phyloP scores from a whole-genome alignment of 441 rosid species.

The Melastoma candidum region DNA sequence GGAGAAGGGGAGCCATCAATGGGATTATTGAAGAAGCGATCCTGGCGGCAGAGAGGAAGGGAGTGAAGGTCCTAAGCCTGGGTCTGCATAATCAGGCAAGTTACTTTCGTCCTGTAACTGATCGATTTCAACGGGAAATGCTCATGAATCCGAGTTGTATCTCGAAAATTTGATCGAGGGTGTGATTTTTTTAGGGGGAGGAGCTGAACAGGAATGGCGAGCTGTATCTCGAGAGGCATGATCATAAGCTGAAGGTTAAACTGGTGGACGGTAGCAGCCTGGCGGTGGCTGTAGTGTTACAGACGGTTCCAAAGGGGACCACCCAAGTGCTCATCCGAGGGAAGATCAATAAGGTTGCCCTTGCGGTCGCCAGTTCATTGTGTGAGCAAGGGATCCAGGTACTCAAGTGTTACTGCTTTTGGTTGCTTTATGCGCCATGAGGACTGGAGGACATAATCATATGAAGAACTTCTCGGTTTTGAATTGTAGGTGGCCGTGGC shows the following conservation, averaged over 20 bases:
- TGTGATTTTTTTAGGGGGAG: slow-evolving; percentile 24
- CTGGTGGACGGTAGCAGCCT: slow-evolving; percentile 68
- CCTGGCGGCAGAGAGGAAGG: slow-evolving; percentile 49
- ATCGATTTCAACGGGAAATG: too few relatives aligned
- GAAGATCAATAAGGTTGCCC: slow-evolving; percentile 36
- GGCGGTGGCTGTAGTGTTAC: slow-evolving; percentile 43
- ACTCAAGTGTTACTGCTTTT: background rate
- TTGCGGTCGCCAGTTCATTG: slow-evolving; percentile 30
- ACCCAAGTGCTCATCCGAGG: slow-evolving; percentile 38
- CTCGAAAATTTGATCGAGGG: too few relatives aligned
- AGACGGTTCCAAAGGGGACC: slow-evolving; percentile 53
- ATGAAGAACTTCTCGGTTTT: too few relatives aligned
- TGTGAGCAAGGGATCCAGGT: slow-evolving; percentile 46
- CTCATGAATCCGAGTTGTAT: too few relatives aligned
- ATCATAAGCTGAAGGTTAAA: slow-evolving; percentile 28
- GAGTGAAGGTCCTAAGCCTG: slow-evolving; percentile 55
- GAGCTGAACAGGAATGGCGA: slow-evolving; percentile 45
- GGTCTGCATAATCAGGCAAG: slow-evolving; percentile 68
- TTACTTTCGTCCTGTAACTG: background rate
- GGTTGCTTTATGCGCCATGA: too few relatives aligned
- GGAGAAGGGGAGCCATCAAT: slow-evolving; percentile 44
- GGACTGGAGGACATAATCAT: too few relatives aligned
- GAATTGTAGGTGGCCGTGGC: background rate
- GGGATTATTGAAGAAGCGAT: slow-evolving; percentile 50
- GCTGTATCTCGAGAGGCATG: slow-evolving; percentile 32